Evolutionary conservation across 2,329 filamentous ascomycete genomes (phyloP).

Genomic region (Cadophora gregata): DNA sequence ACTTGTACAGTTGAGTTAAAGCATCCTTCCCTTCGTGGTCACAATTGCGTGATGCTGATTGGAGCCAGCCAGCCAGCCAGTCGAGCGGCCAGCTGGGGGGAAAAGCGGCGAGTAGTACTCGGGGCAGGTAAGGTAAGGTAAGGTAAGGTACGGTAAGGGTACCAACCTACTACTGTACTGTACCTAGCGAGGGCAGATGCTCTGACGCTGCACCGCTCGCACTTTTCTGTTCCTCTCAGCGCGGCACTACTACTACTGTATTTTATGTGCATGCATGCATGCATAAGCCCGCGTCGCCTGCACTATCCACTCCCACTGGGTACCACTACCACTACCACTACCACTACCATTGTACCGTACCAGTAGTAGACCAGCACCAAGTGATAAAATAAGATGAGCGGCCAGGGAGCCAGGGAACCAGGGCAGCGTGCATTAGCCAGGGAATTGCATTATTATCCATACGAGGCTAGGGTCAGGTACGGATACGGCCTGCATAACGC

Average conservation of each 20-base stretch:
- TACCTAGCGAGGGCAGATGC: no score
- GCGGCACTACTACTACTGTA: no score
- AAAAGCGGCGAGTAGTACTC: constrained; percentile 17
- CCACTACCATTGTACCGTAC: no score
- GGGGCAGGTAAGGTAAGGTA: no score
- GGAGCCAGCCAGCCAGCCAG: neutral
- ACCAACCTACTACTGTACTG: no score
- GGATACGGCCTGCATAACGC: constrained; percentile 13
- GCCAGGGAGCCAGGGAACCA: no score
- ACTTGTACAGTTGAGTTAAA: neutral
- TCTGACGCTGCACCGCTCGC: neutral
- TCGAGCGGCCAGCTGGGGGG: neutral
- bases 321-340: no score
- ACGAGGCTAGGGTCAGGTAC: constrained; percentile 14
- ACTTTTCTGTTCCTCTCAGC: constrained; percentile 1
- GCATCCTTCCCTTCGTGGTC: constrained; percentile 4
- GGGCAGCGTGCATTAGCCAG: constrained; percentile 13
- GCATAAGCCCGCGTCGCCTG: constrained; percentile 36
- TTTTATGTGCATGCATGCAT: constrained; percentile 40
- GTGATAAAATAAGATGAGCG: constrained; percentile 22
- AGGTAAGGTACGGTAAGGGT: no score
- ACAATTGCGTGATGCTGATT: constrained; percentile 15
- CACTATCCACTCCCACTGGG: no score
- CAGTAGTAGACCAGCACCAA: neutral
- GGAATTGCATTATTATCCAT: constrained; percentile 17